Evolutionary conservation across 2,329 filamentous ascomycete genomes (phyloP).

Genomic region (Aureobasidium sp.): DNA sequence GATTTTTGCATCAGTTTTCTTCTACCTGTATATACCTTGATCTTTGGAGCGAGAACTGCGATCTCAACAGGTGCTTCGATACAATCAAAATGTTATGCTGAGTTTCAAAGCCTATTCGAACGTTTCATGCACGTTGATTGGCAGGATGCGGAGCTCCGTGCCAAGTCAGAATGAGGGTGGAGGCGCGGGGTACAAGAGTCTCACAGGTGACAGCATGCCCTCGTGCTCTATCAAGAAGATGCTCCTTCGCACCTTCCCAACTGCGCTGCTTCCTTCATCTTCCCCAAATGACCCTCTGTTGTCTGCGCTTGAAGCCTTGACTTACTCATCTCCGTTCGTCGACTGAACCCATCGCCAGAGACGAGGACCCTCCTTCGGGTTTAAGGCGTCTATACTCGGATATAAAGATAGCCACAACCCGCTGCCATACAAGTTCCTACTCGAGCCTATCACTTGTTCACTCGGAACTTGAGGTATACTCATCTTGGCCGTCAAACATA

Average conservation of each 20-base stretch:
- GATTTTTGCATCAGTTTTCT: constrained; percentile 1
- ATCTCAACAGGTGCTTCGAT: background rate
- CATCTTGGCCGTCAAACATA: background rate
- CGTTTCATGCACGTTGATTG: no score
- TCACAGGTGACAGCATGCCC: no score
- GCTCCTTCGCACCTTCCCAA: background rate
- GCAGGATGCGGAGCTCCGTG: background rate
- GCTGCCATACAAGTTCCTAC: background rate
- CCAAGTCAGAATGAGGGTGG: no score
- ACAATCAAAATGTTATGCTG: background rate
- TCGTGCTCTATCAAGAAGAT: no score
- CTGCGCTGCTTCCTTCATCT: background rate
- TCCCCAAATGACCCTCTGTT: no score
- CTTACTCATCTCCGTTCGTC: background rate
- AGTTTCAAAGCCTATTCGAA: background rate
- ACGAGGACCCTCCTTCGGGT: background rate
- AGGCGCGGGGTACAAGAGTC: no score
- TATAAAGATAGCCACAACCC: background rate
- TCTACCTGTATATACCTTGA: constrained; percentile 5
- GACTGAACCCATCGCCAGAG: no score
- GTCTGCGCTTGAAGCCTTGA: no score
- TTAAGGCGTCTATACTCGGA: background rate
- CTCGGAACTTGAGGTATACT: background rate
- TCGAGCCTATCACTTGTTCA: background rate
- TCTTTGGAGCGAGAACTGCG: background rate